These are phyloP conservation scores for Septoria petroselini DNA, from an alignment of 2,329 filamentous ascomycete genomes.

Conservation along the genomic window DNA sequence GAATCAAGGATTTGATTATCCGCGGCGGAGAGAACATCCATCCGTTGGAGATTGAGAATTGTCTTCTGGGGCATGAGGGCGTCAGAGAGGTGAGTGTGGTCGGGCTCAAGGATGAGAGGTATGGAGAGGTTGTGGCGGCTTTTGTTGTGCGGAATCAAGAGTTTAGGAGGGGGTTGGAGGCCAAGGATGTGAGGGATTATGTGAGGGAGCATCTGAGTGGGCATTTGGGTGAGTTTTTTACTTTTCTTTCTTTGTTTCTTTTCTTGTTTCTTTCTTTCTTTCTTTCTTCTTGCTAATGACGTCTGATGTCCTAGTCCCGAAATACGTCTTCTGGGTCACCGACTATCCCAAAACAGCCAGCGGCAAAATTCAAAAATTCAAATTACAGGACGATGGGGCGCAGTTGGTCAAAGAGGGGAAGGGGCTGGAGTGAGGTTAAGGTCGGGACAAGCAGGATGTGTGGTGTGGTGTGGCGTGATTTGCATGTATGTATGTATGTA, in stretches of 20 bases:
- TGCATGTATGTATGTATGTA: too few relatives aligned
- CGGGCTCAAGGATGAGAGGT: slow-evolving; percentile 74
- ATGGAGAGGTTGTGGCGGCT: slow-evolving; percentile 83
- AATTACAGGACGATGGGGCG: slow-evolving; percentile 66
- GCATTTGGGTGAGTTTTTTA: slow-evolving; percentile 57
- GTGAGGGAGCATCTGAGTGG: slow-evolving; percentile 68
- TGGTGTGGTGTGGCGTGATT: too few relatives aligned
- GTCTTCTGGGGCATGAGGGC: slow-evolving; percentile 67
- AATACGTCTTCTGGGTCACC: slow-evolving; percentile 81
- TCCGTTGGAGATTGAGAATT: slow-evolving; percentile 88
- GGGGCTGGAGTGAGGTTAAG: slow-evolving; percentile 21
- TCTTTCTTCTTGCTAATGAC: neutral
- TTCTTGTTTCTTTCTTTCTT: slow-evolving; percentile 9
- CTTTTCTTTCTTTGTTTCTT: neutral
- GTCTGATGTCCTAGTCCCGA: slow-evolving; percentile 59
- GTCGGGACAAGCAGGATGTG: too few relatives aligned
- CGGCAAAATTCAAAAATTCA: slow-evolving; percentile 96
- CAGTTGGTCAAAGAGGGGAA: slow-evolving; percentile 45
- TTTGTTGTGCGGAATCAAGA: slow-evolving; percentile 63
- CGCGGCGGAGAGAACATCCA: slow-evolving; percentile 94
- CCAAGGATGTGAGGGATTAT: slow-evolving; percentile 65
- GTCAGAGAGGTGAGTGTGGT: slow-evolving; percentile 78
- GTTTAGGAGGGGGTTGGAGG: slow-evolving; percentile 49
- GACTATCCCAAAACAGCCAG: slow-evolving; percentile 93
- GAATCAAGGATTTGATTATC: slow-evolving; percentile 95